Evolutionary conservation across 75 land plant species (phyloP), one percentile per base, ranked within the genome.

Genomic region (Adiantum capillusveneris): DNA sequence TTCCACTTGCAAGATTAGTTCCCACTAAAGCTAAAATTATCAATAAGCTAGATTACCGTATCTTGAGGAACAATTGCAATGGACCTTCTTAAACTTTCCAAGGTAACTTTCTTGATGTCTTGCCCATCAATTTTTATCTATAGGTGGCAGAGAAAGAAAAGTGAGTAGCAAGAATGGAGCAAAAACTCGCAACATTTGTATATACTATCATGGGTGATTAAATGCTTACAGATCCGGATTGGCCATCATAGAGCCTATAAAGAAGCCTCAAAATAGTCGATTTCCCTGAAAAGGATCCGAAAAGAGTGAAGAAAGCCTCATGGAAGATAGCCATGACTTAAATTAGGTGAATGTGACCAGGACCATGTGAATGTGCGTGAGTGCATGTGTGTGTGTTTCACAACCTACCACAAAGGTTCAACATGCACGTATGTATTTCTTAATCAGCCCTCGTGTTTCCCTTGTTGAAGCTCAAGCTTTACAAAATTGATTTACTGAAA

Each of bases 51-150:
- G 76, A 79, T 70, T 66, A 94, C 98, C 19, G 96, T 85, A 71
- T 94, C 98, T 56, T 94, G 98, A 25, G 98, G 98, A 24, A 94
- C 98, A 70, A 94, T 87, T 64, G 84, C 98, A 69, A 89, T 77
- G 24, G 81, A 82, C 22, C 66, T 66, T 27, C 98, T 65, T 7
- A 94, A 75, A 65, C 98, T 94, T 2, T 86, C 67, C 2, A 89
- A 66, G 16, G 90, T 85, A 16, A 94, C 87, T 28, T 75, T 77
- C 30, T 65, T 56, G 53, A 94, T 83, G 59, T 89, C 87, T 63
- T 94, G 96, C 41, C 81, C 98, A 76, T 88, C 98, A 29, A 94
- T 79, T 44, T 60, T 75, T 37, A 94, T 75, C 98, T 94, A 64
- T 31, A 53, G 59, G 43, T 25, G n/a, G 13, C 18, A 26, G 26